Percentiles rank a stretch among this genome's conserved stretches.
phyloP scores from a whole-genome alignment of 1,284 basidiomycete genomes.

The Pulchroboletus neoregius region DNA sequence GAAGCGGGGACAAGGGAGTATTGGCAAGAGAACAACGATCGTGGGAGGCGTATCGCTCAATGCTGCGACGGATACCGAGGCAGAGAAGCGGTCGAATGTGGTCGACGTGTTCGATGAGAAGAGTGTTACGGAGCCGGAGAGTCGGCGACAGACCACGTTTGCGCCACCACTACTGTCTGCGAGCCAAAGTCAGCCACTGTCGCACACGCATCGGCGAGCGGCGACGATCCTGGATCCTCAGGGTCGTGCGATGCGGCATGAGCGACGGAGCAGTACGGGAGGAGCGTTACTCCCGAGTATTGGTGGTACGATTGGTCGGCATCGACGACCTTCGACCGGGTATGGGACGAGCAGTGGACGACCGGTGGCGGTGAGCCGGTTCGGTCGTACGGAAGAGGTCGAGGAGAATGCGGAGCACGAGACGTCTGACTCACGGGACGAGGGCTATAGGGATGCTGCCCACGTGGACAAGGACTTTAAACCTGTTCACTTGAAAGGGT shows the following conservation, averaged over 20 bases:
- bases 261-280: slow-evolving; percentile 73
- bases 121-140: slow-evolving; percentile 16
- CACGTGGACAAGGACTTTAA: slow-evolving; percentile 70
- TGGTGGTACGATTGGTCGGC: slow-evolving; percentile 59
- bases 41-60: slow-evolving; percentile 46
- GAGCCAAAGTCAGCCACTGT: slow-evolving; percentile 56
- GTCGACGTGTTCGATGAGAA: slow-evolving; percentile 20
- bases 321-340: slow-evolving; percentile 63
- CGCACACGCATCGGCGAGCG: slow-evolving; percentile 57
- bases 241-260: slow-evolving; percentile 57
- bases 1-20: slow-evolving; percentile 35
- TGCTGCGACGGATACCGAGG: slow-evolving; percentile 35
- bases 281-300: slow-evolving; percentile 49
- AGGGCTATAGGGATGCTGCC: slow-evolving; percentile 36
- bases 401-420: slow-evolving; percentile 44
- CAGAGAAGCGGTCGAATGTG: slow-evolving; percentile 18
- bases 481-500: slow-evolving; percentile 83
- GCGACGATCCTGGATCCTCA: slow-evolving; percentile 71
- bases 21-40: slow-evolving; percentile 48
- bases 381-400: slow-evolving; percentile 47
- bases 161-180: slow-evolving; percentile 37
- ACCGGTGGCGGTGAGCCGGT: slow-evolving; percentile 46
- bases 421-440: slow-evolving; percentile 35
- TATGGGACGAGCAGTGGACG: slow-evolving; percentile 40
- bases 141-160: slow-evolving; percentile 32